Percentiles rank a stretch among this genome's conserved stretches.
These are phyloP conservation scores for Lentinula boryana DNA, from an alignment of 768 basidiomycete species.

Conservation along the genomic window DNA sequence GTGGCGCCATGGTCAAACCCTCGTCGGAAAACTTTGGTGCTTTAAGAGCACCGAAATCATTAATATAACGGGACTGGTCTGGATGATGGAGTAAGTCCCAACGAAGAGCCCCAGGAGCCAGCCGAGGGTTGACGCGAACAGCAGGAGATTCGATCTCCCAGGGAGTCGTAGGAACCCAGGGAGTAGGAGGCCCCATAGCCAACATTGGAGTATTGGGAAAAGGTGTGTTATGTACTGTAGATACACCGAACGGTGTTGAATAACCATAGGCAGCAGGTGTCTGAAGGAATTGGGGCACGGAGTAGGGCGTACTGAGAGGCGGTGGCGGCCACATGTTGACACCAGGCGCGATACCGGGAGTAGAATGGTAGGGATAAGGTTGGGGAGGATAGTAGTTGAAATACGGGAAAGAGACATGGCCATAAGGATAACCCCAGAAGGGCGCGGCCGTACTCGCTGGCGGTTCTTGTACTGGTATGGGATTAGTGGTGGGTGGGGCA, in stretches of 20 bases:
- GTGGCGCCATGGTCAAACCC: slow-evolving; percentile 2
- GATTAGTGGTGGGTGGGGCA: not conserved
- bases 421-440: not conserved
- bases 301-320: not conserved
- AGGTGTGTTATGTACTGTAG: slow-evolving; percentile 4
- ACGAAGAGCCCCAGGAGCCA: not conserved
- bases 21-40: slow-evolving; percentile 6
- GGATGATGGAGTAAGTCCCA: slow-evolving; percentile 5
- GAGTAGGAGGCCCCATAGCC: not conserved
- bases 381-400: slow-evolving; percentile 2
- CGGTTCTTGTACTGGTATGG: not conserved
- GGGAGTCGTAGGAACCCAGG: slow-evolving; percentile 5
- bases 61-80: slow-evolving; percentile 3
- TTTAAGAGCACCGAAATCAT: slow-evolving; percentile 3
- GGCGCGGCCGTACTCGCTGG: not conserved
- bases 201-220: not conserved
- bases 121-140: slow-evolving; percentile 2
- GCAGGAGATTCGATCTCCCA: not conserved
- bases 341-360: not conserved
- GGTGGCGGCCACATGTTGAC: not conserved
- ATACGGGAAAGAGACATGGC: not conserved
- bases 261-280: not conserved
- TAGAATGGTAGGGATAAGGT: not conserved
- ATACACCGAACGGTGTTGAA: not conserved
- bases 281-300: not conserved